Conservation (phyloP, 179 eudicot genomes). For the Silene coronaria region DNA sequence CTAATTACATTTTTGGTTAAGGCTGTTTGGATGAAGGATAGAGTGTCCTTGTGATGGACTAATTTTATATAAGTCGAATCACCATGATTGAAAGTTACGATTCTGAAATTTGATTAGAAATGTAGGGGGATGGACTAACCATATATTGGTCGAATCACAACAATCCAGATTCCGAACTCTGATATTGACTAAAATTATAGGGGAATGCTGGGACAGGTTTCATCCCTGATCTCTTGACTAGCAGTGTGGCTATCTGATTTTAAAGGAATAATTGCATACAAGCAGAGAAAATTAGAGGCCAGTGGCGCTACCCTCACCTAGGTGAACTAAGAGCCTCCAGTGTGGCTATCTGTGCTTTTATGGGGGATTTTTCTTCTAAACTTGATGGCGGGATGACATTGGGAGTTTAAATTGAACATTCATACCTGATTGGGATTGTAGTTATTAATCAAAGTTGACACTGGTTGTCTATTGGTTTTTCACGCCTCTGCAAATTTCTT, state of each 20-base stretch:
- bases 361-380: not conserved
- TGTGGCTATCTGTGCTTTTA: not conserved
- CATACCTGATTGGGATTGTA: not conserved
- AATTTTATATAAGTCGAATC: not conserved
- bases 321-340: not conserved
- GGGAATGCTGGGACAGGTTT: not conserved
- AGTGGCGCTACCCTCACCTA: not conserved
- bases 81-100: not conserved
- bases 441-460: constrained; percentile 3
- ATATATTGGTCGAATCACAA: no score
- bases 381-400: not conserved
- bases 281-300: not conserved
- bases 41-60: not conserved
- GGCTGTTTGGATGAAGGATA: not conserved
- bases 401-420: not conserved
- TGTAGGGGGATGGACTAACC: not conserved
- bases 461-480: not conserved
- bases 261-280: not conserved
- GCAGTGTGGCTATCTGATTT: not conserved
- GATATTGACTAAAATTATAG: no score
- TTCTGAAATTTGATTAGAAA: not conserved
- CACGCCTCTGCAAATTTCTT: not conserved
- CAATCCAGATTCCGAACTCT: no score
- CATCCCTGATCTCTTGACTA: not conserved
- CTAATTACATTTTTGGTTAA: not conserved